Base-by-base conservation (phyloP, 2,329 filamentous ascomycete genomes). In the Pseudogymnoascus sp. region DNA sequence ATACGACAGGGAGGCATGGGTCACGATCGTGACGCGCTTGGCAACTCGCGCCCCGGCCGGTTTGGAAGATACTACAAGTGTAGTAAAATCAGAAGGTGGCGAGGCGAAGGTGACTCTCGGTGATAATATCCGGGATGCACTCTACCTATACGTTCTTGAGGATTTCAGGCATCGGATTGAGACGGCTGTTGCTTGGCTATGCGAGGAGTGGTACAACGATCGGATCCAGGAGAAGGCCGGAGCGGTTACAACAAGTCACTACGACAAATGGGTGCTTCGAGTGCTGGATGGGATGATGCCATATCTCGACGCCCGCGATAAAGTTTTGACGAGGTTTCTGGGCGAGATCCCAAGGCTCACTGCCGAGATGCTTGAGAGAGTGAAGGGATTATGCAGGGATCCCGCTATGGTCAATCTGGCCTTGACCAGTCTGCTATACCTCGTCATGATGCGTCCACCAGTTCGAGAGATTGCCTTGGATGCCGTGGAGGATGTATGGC, bases 181-280 rank as follows among this genome's bases (percentile, higher is more conserved):
- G 69, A 85, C 95, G 21, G 93, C 92, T 1, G 92, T 98, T 62
- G 88, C 89, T 6, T 99, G 95, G 95, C 82, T 99, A 14, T 96
- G 89, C 70, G 95, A 99, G 75, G 95, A 99, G 77, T 99, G 95
- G 93, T 98, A 96, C 76, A 96, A 93, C 71, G 93, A 98, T 74
- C 86, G 81, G 48, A 76, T 92, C 34, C 77, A 82, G 64, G 76
- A 70, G 48, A 78, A 77, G 65, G 69, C 73, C 61, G 76, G 73
- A 60, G 74, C 74, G 10, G 79, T 81, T 43, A 81, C 82, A 6
- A 80, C 83, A 2, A 73, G 83, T 36, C 85, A 95, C 74, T 97
- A 96, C 75, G 86, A 92, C 65, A 85, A 85, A 72, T 96, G 90
- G 83, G 86, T 87, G 2, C 77, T 93, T 66, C 88, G 87, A 65